These are phyloP conservation scores for Phytophthora lateralis DNA, from an alignment of 352 stramenopile species.

Conservation along the genomic window DNA sequence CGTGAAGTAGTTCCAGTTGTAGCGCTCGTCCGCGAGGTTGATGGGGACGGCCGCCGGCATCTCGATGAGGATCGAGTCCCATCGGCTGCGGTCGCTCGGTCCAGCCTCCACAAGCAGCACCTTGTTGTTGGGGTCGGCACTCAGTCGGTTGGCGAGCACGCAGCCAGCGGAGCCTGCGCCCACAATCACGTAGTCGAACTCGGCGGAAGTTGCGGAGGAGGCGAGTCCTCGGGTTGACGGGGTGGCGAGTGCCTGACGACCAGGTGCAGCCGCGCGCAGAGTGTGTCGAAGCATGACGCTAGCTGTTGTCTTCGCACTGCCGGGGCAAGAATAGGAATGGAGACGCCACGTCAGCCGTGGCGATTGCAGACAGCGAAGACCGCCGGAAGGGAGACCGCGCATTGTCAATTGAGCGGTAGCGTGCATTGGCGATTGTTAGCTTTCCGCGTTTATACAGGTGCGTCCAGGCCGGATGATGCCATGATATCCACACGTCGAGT, in stretches of 20 bases:
- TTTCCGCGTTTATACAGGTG: conserved; percentile 1
- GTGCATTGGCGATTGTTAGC: background rate
- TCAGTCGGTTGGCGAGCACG: conserved; percentile 90
- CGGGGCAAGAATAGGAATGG: background rate
- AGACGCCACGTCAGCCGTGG: background rate
- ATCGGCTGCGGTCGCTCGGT: conserved; percentile 73
- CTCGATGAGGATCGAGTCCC: conserved; percentile 89
- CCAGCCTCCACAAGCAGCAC: conserved; percentile 92
- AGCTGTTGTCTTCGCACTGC: background rate
- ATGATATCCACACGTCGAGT: background rate
- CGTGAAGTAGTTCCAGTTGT: conserved; percentile 89
- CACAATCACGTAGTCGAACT: conserved; percentile 93
- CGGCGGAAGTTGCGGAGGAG: conserved; percentile 22
- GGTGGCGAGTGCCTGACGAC: background rate
- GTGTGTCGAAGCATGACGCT: conserved; percentile 19
- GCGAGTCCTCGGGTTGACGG: conserved; percentile 31
- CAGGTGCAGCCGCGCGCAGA: conserved; percentile 1
- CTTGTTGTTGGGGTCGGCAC: conserved; percentile 72
- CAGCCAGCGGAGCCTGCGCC: conserved; percentile 89
- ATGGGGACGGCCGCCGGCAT: conserved; percentile 86
- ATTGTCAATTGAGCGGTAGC: background rate
- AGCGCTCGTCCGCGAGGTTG: conserved; percentile 80
- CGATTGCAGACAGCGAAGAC: background rate
- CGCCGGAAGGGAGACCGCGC: background rate
- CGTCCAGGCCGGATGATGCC: background rate